Evolutionary conservation across 129 eudicot species (phyloP).

Genomic region (Flaveria bidentis): DNA sequence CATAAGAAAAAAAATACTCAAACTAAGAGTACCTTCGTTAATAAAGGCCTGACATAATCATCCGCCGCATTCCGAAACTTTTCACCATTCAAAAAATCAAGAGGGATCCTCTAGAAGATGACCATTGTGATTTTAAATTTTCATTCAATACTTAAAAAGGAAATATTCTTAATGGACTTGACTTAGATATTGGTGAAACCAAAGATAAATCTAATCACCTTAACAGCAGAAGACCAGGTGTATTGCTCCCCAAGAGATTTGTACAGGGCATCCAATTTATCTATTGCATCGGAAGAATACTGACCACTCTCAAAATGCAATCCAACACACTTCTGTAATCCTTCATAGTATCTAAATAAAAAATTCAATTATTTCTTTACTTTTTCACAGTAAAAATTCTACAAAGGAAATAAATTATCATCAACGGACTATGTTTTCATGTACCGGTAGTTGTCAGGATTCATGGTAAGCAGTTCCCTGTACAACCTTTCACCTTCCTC

Average conservation of each 20-base stretch:
- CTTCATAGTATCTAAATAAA: slow-evolving; percentile 81
- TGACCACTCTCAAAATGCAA: slow-evolving; percentile 53
- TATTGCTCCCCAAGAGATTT: slow-evolving; percentile 75
- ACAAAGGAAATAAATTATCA: neutral
- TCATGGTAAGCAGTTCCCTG: slow-evolving; percentile 65
- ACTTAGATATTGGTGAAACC: slow-evolving; percentile 4
- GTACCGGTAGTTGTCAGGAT: slow-evolving; percentile 89
- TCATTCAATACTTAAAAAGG: neutral
- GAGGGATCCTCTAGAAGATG: slow-evolving; percentile 77
- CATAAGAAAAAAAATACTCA: neutral
- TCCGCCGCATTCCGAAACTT: slow-evolving; percentile 81
- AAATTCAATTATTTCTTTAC: neutral
- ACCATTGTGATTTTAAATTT: slow-evolving; percentile 13
- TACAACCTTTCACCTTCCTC: slow-evolving; percentile 71
- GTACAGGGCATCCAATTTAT: slow-evolving; percentile 72
- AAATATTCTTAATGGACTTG: neutral
- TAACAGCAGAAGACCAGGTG: slow-evolving; percentile 95
- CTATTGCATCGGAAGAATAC: slow-evolving; percentile 70
- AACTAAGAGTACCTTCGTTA: slow-evolving; percentile 63
- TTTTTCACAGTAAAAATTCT: slow-evolving; percentile 4
- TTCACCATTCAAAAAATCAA: slow-evolving; percentile 79
- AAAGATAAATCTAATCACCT: slow-evolving; percentile 48
- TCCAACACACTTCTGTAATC: slow-evolving; percentile 83
- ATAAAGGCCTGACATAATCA: slow-evolving; percentile 67
- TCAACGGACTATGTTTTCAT: neutral